These are phyloP conservation scores for Medicago arabica DNA, from an alignment of 306 rosid genomes.

Conservation along the genomic window DNA sequence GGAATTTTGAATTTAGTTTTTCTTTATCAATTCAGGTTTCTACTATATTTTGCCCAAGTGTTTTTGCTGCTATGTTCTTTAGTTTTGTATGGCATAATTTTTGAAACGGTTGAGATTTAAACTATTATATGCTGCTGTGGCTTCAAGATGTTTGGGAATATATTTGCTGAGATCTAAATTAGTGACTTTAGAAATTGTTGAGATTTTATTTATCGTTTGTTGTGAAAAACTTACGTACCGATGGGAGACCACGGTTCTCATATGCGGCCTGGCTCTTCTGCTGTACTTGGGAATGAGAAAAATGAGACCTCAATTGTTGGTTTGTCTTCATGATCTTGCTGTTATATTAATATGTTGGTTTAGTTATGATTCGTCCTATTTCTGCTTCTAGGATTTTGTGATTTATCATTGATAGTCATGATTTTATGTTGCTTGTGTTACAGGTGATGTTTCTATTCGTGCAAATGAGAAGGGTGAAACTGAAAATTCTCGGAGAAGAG, in stretches of 20 bases:
- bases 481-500: slow-evolving; percentile 71
- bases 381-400: slow-evolving; percentile 33
- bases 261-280: slow-evolving; percentile 66
- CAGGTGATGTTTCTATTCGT: slow-evolving; percentile 66
- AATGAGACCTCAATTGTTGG: slow-evolving; percentile 57
- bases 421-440: slow-evolving; percentile 38
- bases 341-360: slow-evolving; percentile 14
- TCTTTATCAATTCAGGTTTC: not conserved
- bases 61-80: not conserved
- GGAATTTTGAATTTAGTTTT: not conserved
- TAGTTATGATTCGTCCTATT: slow-evolving; percentile 31
- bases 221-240: slow-evolving; percentile 30
- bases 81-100: not conserved
- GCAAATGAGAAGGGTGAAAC: slow-evolving; percentile 51
- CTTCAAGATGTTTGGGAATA: slow-evolving; percentile 29
- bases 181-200: not conserved
- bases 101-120: not conserved
- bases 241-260: slow-evolving; percentile 63
- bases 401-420: slow-evolving; percentile 17
- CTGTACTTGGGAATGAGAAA: slow-evolving; percentile 58
- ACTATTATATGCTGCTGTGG: slow-evolving; percentile 16
- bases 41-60: slow-evolving; percentile 10
- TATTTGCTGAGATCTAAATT: slow-evolving; percentile 14
- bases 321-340: slow-evolving; percentile 46
- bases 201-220: not conserved